A percentile compares a stretch with the other conserved stretches of the same genome.
Evolutionary conservation across 352 stramenopile genomes (phyloP).

Genomic region (Pythium plurisporium): DNA sequence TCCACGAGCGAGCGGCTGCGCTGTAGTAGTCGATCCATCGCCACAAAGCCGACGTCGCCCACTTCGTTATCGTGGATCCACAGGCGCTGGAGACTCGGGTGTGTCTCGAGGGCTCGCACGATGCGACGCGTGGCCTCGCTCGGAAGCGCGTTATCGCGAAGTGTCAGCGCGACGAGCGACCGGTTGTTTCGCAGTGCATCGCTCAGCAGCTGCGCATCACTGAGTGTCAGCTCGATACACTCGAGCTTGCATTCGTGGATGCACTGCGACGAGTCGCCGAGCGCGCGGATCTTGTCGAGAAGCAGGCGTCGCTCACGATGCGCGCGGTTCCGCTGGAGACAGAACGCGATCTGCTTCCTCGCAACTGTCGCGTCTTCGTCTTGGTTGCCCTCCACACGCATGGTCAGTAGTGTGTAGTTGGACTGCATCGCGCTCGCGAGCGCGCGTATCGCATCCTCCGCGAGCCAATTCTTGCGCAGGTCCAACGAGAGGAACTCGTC

Average conservation of each 20-base stretch:
- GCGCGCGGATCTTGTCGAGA: slow-evolving; percentile 6
- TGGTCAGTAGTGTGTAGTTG: slow-evolving; percentile 19
- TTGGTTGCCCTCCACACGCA: slow-evolving; percentile 32
- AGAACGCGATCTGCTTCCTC: slow-evolving; percentile 33
- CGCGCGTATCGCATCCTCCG: slow-evolving; percentile 14
- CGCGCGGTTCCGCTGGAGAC: slow-evolving; percentile 27
- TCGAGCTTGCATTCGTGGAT: slow-evolving; percentile 34
- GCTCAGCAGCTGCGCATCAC: slow-evolving; percentile 29
- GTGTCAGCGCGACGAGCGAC: slow-evolving; percentile 28
- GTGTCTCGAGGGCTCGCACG: slow-evolving; percentile 22
- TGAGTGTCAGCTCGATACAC: slow-evolving; percentile 33
- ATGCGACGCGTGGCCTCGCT: slow-evolving; percentile 30
- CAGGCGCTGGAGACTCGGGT: slow-evolving; percentile 23
- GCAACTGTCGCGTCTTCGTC: slow-evolving; percentile 21
- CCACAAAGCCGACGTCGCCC: neutral
- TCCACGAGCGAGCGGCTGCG: neutral
- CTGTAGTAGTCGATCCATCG: neutral
- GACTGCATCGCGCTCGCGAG: slow-evolving; percentile 27
- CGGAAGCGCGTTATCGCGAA: slow-evolving; percentile 40
- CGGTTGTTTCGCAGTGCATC: slow-evolving; percentile 24
- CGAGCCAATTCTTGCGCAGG: slow-evolving; percentile 30
- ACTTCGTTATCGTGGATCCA: neutral
- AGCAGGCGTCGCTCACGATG: slow-evolving; percentile 13
- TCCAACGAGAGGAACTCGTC: too few relatives aligned
- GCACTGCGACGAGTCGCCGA: neutral